A percentile compares a stretch with the other conserved stretches of the same genome.
Conservation (phyloP, 2,329 filamentous ascomycete genomes). For the Penicillium janthinellum region DNA sequence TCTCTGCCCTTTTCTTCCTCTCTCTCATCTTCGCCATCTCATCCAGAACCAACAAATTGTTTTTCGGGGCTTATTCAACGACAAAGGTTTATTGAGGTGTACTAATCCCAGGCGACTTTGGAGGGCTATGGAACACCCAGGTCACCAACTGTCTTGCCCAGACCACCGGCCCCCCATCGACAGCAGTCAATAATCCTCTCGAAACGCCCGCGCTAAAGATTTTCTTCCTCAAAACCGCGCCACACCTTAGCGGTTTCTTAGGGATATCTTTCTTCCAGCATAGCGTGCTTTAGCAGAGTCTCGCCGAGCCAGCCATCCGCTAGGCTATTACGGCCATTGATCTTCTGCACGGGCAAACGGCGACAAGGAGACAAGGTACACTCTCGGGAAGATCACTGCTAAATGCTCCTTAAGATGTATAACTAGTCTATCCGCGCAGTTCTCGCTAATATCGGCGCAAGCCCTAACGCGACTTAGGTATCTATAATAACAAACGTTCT, state of each 20-base stretch:
- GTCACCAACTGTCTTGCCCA: neutral
- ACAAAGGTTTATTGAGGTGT: slow-evolving; percentile 5
- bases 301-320: slow-evolving; percentile 62
- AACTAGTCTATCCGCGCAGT: slow-evolving; percentile 45
- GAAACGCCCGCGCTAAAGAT: slow-evolving; percentile 35
- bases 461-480: slow-evolving; percentile 52
- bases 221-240: slow-evolving; percentile 59
- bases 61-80: no score
- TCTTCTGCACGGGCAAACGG: slow-evolving; percentile 62
- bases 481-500: slow-evolving; percentile 62
- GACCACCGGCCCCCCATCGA: slow-evolving; percentile 3
- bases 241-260: slow-evolving; percentile 66
- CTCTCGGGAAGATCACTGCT: no score
- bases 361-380: no score
- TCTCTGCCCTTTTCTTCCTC: slow-evolving; percentile 39
- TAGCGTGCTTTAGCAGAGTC: slow-evolving; percentile 64
- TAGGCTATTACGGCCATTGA: slow-evolving; percentile 68
- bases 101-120: slow-evolving; percentile 14
- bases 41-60: neutral
- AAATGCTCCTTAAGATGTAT: no score
- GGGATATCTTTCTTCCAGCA: slow-evolving; percentile 63
- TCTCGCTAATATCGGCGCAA: slow-evolving; percentile 40
- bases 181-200: neutral
- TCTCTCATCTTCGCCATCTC: neutral
- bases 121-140: slow-evolving; percentile 14